Base-by-base conservation (phyloP, 257 asterid species). In the Fraxinus pennsylvanica region DNA sequence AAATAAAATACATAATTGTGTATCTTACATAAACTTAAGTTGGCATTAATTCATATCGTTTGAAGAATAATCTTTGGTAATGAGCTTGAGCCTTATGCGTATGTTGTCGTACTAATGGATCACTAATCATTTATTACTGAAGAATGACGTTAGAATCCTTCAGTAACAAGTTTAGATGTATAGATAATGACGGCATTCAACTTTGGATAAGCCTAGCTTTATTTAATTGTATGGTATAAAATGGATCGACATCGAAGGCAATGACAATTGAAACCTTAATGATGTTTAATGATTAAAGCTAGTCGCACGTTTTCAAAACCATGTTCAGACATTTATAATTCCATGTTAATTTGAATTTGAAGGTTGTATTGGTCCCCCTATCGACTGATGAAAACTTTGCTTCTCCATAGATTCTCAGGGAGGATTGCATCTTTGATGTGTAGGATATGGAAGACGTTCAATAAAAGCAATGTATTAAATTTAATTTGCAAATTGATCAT, bases 271-370 rank as follows among this genome's bases (percentile, higher is more conserved):
- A 84, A 81, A 71, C 52, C 73, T 70, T 82, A 81, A 81, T 87
- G 87, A 87, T 74, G 83, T 65, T 81, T 81, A 79, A 79, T 81
- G 68, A 87, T 79, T 54, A 85, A 52, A 52, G 68, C 8, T 19
- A 19, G 9, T 74, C 17, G 29, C 50, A 68, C 77, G 68, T 54
- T 47, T 79, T 25, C 22, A 32, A 32, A 65, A 72, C 59, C 50
- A n/a, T 54, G 21, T 70, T 7, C 13, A 76, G 47, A 21, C 4
- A 2, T 45, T 70, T 15, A 12, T 43, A 81, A 12, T 33, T 75
- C 27, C 38, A 45, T 71, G 66, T 71, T 22, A 61, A 8, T 80
- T 67, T 74, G 75, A 81, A 33, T 21, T 33, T 72, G 66, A 81
- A 27, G 22, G 43, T 30, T 19, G 39, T 19, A 13, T 41, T 76